Percentiles rank a stretch among this genome's conserved stretches.
These are phyloP conservation scores for Backusella westeae DNA, from an alignment of 192 early-diverging fungal species.

Conservation along the genomic window DNA sequence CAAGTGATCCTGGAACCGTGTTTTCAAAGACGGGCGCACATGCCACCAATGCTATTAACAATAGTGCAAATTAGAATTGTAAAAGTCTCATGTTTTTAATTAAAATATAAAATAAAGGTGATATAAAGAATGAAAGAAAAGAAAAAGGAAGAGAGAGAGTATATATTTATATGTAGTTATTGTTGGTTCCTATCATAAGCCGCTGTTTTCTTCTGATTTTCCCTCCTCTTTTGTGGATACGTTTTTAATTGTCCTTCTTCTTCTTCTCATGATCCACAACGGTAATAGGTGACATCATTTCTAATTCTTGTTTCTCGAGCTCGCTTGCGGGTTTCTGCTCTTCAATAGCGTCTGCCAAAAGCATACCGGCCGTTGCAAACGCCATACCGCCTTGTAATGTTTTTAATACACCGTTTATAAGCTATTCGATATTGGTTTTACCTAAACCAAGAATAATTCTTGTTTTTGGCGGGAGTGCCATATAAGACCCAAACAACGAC, in stretches of 20 bases:
- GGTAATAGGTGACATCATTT: constrained; percentile 18
- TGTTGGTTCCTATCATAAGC: neutral
- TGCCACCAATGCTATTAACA: neutral
- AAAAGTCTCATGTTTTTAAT: neutral
- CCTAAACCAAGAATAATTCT: constrained; percentile 32
- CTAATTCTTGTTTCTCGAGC: constrained; percentile 21
- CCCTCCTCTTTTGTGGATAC: neutral
- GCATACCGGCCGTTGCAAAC: constrained; percentile 36
- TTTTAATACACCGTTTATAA: too few relatives aligned
- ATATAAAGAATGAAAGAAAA: neutral
- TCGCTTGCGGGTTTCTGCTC: constrained; percentile 19
- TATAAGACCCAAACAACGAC: constrained; percentile 40
- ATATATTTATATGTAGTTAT: neutral
- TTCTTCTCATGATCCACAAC: constrained; percentile 22
- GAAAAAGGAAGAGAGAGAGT: neutral
- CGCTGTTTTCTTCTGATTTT: neutral
- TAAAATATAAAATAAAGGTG: neutral
- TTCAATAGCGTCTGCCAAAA: constrained; percentile 36
- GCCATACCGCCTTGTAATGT: constrained; percentile 33
- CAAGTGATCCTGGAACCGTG: neutral
- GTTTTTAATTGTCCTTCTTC: neutral
- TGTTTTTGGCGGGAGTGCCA: constrained; percentile 31
- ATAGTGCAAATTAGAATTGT: neutral
- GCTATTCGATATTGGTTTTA: neutral
- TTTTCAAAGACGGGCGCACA: neutral